phyloP scores from a whole-genome alignment of 2,329 filamentous ascomycete species.

The Pseudocercospora eumusae region DNA sequence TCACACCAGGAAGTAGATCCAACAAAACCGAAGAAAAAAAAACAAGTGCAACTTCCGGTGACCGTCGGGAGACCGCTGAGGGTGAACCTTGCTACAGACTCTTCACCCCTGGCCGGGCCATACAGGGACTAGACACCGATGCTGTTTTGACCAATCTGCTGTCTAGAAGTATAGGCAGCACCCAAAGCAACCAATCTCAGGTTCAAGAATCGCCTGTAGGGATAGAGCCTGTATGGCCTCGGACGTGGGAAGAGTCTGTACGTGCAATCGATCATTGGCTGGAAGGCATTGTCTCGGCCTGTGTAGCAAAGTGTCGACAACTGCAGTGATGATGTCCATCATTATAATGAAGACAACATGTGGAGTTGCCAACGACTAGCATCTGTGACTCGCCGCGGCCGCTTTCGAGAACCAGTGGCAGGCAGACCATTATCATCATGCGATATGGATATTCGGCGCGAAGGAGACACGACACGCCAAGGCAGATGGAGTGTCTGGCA shows the following conservation, averaged over 20 bases:
- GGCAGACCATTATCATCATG: neutral
- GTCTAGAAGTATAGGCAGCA: no score
- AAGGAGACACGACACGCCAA: neutral
- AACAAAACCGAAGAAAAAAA: neutral
- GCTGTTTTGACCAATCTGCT: no score
- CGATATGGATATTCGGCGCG: neutral
- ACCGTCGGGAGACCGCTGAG: neutral
- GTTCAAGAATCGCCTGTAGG: no score
- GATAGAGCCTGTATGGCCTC: no score
- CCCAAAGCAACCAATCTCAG: no score
- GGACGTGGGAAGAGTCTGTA: no score
- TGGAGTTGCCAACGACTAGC: neutral
- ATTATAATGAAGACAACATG: neutral
- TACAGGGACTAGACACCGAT: no score
- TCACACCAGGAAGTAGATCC: neutral
- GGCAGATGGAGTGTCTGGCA: neutral
- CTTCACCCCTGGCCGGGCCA: no score
- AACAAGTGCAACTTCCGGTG: constrained; percentile 2
- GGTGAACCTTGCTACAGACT: constrained; percentile 2
- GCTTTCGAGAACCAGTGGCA: neutral
- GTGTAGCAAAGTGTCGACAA: neutral
- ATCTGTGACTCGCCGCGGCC: neutral
- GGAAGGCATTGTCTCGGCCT: constrained; percentile 4
- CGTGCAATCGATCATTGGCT: neutral
- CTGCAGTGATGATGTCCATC: neutral